Conservation (phyloP, 2,329 filamentous ascomycete species). For the Xylaria sp. region DNA sequence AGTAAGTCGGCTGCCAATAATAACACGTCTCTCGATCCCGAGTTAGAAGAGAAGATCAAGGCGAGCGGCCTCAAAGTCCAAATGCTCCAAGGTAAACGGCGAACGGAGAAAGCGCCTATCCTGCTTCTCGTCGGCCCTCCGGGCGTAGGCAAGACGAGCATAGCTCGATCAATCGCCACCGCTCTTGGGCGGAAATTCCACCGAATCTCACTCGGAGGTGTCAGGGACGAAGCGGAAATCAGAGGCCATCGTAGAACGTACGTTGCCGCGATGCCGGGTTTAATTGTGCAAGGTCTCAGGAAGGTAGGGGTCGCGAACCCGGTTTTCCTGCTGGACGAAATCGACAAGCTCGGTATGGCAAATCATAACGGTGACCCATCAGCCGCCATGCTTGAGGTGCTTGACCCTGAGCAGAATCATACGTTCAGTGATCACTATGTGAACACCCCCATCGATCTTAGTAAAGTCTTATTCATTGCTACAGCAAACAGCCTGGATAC, state of each 20-base stretch:
- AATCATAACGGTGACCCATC: constrained; percentile 96
- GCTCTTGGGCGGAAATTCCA: constrained; percentile 95
- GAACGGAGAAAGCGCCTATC: constrained; percentile 95
- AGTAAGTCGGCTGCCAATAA: constrained; percentile 46
- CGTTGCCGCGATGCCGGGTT: constrained; percentile 97
- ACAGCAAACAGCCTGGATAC: constrained; percentile 95
- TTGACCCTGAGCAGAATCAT: constrained; percentile 97
- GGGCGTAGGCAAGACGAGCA: constrained; percentile 92
- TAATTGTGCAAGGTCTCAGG: constrained; percentile 90
- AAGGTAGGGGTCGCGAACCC: constrained; percentile 96
- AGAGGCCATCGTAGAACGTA: constrained; percentile 94
- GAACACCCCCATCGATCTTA: constrained; percentile 92
- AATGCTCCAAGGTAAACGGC: constrained; percentile 78
- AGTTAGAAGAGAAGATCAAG: constrained; percentile 48
- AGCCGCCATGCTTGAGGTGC: constrained; percentile 95
- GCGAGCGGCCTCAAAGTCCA: constrained; percentile 69
- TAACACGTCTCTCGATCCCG: constrained; percentile 42
- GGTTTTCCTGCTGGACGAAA: constrained; percentile 94
- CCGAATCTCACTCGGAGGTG: constrained; percentile 92
- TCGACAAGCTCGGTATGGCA: constrained; percentile 91
- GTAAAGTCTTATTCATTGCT: constrained; percentile 96
- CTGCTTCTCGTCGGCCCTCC: constrained; percentile 91
- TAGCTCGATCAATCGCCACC: constrained; percentile 90
- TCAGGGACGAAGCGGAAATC: constrained; percentile 96
- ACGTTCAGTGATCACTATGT: constrained; percentile 96